These are phyloP conservation scores for Detonula confervacea DNA, from an alignment of 352 stramenopile species.

Conservation along the genomic window DNA sequence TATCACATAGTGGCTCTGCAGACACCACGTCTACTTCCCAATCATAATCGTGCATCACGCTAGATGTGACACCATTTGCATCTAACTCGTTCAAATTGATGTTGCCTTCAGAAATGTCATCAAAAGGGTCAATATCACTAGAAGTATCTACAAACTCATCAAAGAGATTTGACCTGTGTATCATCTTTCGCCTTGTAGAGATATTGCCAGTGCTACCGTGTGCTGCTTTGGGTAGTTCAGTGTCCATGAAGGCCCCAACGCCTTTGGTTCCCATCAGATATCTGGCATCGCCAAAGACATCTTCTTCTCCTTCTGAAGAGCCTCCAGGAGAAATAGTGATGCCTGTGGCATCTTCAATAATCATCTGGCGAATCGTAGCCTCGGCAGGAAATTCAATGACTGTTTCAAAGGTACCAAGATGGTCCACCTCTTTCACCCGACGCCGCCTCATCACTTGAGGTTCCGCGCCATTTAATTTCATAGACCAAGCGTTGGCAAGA, in stretches of 20 bases:
- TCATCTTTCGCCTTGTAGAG: not conserved
- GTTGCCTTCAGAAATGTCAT: too few species aligned
- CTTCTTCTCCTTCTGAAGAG: not conserved
- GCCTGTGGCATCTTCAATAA: not conserved
- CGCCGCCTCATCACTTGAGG: not conserved
- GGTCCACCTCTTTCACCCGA: not conserved
- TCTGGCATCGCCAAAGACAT: not conserved
- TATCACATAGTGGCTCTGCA: not conserved
- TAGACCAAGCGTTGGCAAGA: not conserved
- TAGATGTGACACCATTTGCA: too few species aligned
- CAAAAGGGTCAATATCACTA: too few species aligned
- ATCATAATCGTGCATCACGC: too few species aligned
- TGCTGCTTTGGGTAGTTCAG: not conserved
- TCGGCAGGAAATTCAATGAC: not conserved
- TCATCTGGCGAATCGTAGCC: not conserved
- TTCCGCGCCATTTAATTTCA: not conserved
- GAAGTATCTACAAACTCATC: too few species aligned
- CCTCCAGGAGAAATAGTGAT: not conserved
- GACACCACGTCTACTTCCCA: not conserved
- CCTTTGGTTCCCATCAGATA: not conserved
- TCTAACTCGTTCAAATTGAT: too few species aligned
- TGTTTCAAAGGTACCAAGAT: not conserved
- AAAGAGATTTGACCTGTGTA: not conserved
- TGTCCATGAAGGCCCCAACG: not conserved
- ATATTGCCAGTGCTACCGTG: not conserved